A percentile compares a stretch with the other conserved stretches of the same genome.
These are phyloP conservation scores for Triticum dicoccoides DNA, from an alignment of 176 grass and related monocot genomes.

Conservation along the genomic window DNA sequence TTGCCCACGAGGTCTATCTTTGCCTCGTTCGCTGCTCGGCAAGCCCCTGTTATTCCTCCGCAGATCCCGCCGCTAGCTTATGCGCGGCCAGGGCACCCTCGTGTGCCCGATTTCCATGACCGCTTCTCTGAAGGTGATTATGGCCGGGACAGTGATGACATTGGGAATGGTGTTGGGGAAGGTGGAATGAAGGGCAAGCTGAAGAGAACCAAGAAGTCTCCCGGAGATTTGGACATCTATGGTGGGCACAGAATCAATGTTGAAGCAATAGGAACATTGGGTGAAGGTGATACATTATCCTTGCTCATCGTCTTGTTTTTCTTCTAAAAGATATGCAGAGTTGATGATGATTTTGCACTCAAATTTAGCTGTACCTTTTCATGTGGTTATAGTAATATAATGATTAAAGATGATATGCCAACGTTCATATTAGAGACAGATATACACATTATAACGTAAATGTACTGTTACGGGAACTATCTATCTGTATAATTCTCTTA, in stretches of 20 bases:
- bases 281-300: slow-evolving; percentile 33
- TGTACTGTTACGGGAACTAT: not conserved
- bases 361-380: slow-evolving; percentile 3
- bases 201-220: slow-evolving; percentile 44
- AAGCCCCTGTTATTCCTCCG: slow-evolving; percentile 30
- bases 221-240: slow-evolving; percentile 40
- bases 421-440: slow-evolving; percentile 17
- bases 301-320: not conserved
- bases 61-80: slow-evolving; percentile 30
- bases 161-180: slow-evolving; percentile 44
- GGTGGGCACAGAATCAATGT: slow-evolving; percentile 48
- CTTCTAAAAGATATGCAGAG: not conserved
- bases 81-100: slow-evolving; percentile 40
- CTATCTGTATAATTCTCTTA: not conserved
- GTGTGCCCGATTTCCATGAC: slow-evolving; percentile 45
- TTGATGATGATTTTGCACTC: slow-evolving; percentile 27
- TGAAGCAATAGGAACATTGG: slow-evolving; percentile 44
- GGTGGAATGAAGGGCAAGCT: slow-evolving; percentile 29
- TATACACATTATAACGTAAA: not conserved
- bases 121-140: slow-evolving; percentile 46
- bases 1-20: slow-evolving; percentile 76
- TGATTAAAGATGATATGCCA: not conserved
- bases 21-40: slow-evolving; percentile 47
- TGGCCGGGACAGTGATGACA: slow-evolving; percentile 46
- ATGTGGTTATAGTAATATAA: not conserved